Evolutionary conservation across 2,329 filamentous ascomycete genomes (phyloP), one percentile per base, ranked within the genome.

Genomic region (Fusarium neocosmosporiellum): DNA sequence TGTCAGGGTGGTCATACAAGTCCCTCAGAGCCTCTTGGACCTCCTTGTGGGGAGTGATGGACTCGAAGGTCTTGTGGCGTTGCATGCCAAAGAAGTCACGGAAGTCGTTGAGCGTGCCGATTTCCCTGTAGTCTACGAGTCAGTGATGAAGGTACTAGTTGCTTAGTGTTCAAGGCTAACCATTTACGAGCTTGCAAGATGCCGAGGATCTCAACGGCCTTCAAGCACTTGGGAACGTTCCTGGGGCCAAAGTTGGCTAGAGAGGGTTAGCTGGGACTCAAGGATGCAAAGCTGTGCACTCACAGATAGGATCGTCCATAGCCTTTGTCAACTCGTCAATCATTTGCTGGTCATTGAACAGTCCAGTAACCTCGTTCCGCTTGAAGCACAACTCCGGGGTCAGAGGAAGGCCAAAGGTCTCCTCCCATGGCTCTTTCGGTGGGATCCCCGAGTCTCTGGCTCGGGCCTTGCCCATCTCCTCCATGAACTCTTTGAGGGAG

Each of bases 71-170:
- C 5, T 83, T 82, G 69, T 91, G 86, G 0, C 85, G 82, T 74
- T 87, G 86, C 54, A 92, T 80, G 18, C 84, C 83, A 71, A 91
- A 91, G 81, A 90, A 89, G 70, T 89, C 86, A 54, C 89, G 84
- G 80, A 91, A 91, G 78, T 91, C 90, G 68, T 92, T 91, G 63
- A 92, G 81, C 0, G 88, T 88, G 5, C 86, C 88, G 7, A 89
- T 81, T 55, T 88, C 86, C 89, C 54, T 57, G 2, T 1, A 50
- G 24, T n/a, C 20, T 8, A 10, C 4, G 6, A 18, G 50, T 55
- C 9, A 55, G 48, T 16, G 13, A 20, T 14, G 7, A 16, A 9
- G 2, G n/a, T 24, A 0, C 4, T 11, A 20, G 18, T 13, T 8
- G 2, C 7, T 6, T 27, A 9, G 10, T 13, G 16, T 10, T 6